Evolutionary conservation across 345 rosid genomes (phyloP).

Genomic region (Eucalyptus albens): DNA sequence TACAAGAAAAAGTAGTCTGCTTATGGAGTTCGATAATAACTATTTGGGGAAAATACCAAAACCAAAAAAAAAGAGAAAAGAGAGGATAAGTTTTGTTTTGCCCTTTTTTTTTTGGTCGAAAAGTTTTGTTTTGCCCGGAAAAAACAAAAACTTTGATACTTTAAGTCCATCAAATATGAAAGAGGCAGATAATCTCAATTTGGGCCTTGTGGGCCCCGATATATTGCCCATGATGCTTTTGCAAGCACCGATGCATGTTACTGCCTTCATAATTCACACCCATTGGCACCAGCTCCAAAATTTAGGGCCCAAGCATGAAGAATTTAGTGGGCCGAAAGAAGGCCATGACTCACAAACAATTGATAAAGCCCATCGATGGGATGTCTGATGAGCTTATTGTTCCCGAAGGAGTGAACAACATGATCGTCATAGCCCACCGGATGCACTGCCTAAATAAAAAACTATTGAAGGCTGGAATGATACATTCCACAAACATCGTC

Average conservation of each 20-base stretch:
- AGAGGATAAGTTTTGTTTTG: background rate
- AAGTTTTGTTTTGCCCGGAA: background rate
- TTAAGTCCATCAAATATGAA: background rate
- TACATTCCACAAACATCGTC: background rate
- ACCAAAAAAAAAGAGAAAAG: rapidly evolving
- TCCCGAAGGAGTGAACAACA: background rate
- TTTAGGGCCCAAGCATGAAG: background rate
- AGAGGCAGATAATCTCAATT: background rate
- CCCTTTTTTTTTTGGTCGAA: too few relatives aligned
- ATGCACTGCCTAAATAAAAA: background rate
- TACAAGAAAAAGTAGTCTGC: background rate
- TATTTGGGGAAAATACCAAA: background rate
- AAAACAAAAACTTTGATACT: background rate
- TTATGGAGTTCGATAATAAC: background rate
- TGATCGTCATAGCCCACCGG: background rate
- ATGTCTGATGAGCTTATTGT: background rate
- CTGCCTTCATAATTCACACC: background rate
- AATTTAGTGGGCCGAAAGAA: background rate
- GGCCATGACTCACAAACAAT: background rate
- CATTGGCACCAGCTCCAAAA: background rate
- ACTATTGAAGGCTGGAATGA: background rate
- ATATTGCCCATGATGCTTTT: background rate
- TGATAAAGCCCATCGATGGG: background rate
- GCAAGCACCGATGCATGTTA: background rate
- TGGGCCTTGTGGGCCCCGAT: background rate